phyloP scores from a whole-genome alignment of 352 stramenopile genomes.

The Phytophthora brassicae region DNA sequence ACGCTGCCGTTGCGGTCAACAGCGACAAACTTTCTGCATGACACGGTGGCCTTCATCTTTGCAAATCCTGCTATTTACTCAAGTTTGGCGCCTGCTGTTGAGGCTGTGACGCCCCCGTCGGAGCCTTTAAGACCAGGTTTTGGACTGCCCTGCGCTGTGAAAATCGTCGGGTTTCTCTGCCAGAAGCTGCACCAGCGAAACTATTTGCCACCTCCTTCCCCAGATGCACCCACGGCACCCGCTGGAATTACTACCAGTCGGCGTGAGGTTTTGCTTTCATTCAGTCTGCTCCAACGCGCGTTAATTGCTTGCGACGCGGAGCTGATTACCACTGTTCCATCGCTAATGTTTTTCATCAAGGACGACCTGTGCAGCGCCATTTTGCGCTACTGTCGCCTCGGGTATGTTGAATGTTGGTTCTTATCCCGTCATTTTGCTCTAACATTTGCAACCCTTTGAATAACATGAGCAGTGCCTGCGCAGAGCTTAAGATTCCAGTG shows the following conservation, averaged over 20 bases:
- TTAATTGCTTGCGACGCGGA: constrained; percentile 57
- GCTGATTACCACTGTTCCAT: constrained; percentile 51
- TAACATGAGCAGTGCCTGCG: constrained; percentile 39
- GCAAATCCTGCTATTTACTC: constrained; percentile 52
- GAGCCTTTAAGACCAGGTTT: constrained; percentile 39
- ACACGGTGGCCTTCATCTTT: constrained; percentile 71
- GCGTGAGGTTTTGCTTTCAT: constrained; percentile 71
- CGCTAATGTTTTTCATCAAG: constrained; percentile 83
- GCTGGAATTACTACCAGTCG: constrained; percentile 32
- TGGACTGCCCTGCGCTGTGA: constrained; percentile 75
- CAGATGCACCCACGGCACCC: constrained; percentile 15
- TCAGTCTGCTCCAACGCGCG: constrained; percentile 60
- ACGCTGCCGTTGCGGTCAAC: constrained; percentile 62
- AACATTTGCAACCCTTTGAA: background rate
- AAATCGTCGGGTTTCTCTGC: constrained; percentile 78
- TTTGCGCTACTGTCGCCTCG: constrained; percentile 69
- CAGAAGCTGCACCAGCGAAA: constrained; percentile 72
- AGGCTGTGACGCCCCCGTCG: background rate
- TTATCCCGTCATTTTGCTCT: background rate
- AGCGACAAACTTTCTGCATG: constrained; percentile 63
- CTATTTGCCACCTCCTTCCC: constrained; percentile 25
- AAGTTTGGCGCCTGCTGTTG: constrained; percentile 14
- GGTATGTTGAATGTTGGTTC: constrained; percentile 32
- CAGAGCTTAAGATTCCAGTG: constrained; percentile 57
- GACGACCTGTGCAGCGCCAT: constrained; percentile 81